A percentile compares a stretch with the other conserved stretches of the same genome.
These are phyloP conservation scores for Nigrospora osmanthi DNA, from an alignment of 2,329 filamentous ascomycete species.

Conservation along the genomic window DNA sequence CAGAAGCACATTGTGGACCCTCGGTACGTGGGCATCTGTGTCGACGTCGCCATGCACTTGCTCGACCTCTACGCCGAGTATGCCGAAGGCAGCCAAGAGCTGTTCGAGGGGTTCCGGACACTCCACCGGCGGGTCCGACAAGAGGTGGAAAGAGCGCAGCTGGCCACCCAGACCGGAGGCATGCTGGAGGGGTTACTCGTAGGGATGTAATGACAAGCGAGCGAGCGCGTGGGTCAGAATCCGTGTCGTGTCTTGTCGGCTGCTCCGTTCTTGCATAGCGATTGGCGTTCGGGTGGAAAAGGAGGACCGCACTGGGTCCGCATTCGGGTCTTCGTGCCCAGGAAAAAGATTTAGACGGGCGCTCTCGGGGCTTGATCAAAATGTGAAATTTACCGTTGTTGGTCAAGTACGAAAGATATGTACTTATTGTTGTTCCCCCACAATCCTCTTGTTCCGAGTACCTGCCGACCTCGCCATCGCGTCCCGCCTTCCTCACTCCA, in stretches of 20 bases:
- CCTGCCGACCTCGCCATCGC: too few species aligned
- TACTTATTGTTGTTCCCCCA: too few species aligned
- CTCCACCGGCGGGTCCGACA: constrained; percentile 64
- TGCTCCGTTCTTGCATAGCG: constrained; percentile 2
- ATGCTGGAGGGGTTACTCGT: constrained; percentile 73
- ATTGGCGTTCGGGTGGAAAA: constrained; percentile 3
- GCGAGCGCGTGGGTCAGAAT: not conserved
- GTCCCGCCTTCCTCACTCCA: constrained; percentile 5
- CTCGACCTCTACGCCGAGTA: constrained; percentile 84
- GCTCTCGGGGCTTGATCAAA: too few species aligned
- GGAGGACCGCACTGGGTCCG: too few species aligned
- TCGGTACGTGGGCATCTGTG: constrained; percentile 70
- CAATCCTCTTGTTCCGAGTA: too few species aligned
- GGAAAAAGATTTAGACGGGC: too few species aligned
- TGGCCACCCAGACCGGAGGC: constrained; percentile 72
- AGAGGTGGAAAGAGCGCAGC: constrained; percentile 77
- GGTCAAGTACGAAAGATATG: too few species aligned
- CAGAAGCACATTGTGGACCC: constrained; percentile 75
- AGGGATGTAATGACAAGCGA: constrained; percentile 20
- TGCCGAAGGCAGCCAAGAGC: constrained; percentile 62
- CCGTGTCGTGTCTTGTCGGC: not conserved
- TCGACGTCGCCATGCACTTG: constrained; percentile 74
- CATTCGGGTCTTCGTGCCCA: too few species aligned
- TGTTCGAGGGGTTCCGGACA: constrained; percentile 62
- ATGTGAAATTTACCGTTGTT: too few species aligned